Base-by-base conservation (phyloP, 805 yeast species). In the Yarrowia deformans region DNA sequence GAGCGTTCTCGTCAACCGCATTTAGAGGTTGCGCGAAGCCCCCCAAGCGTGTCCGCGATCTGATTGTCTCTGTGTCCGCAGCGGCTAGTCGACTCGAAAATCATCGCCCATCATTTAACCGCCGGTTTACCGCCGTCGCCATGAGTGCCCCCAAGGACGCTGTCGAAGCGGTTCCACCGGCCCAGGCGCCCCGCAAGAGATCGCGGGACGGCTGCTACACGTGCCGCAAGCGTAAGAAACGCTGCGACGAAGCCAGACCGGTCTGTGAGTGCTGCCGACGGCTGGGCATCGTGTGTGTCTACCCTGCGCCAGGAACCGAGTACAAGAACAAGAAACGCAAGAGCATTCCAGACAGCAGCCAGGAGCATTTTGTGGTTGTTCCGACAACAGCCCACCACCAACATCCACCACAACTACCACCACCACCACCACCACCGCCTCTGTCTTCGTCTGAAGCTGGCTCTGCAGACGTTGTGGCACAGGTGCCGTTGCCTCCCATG, bases 301-400 rank as follows among this genome's bases (percentile, higher is more conserved):
- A 94, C 90, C 95, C 96, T 19, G 77, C 76, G 18, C 91, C 93
- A 0, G 94, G 93, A 8, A 81, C 84, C 13, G 90, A 86, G 75
- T 70, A 77, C 19, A 72, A 72, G 35, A 85, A 86, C 73, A 85
- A 84, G 75, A 70, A 69, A 55, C 71, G 74, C 7, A 68, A 48
- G 61, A 39, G 60, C 1, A 12, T 42, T 79, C 83, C 45, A 1
- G 52, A 39, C 6, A 46, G 18, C 6, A 46, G 18, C 19, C 52
- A 46, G 7, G 49, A 56, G 42, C 32, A 56, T 50, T 56, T 42
- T 29, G 49, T 42, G 39, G 64, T 56, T 14, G 49, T 56, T n/a
- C 49, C 64, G 29, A 4, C 29, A 23, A 23, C 29, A 4, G 3
- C 2, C 29, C 29, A 23, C 29, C 29, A 23, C n/a, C n/a, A 23